Base-by-base conservation (phyloP, 2,329 filamentous ascomycete species). In the Stachybotrys elegans region DNA sequence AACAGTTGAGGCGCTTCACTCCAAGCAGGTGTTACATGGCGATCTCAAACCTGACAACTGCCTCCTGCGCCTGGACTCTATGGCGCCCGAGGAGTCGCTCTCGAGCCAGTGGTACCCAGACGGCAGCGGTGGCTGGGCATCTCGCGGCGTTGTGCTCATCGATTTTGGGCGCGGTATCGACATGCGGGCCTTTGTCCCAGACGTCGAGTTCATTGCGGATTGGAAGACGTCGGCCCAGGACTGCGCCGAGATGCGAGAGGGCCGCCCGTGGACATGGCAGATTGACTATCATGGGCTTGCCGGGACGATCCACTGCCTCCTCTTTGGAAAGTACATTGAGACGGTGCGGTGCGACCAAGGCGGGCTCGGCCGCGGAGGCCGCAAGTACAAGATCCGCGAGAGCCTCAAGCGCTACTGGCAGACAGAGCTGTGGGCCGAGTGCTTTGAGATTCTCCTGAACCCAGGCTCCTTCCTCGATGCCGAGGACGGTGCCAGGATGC, bases 1-100 rank as follows among this genome's bases (percentile, higher is more conserved):
- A 40, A 95, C 89, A 0, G 78, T 95, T 4, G 93, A 97, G 68
- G 84, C 85, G 0, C 75, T 98, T 19, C 93, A 98, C 65, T 62
- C 79, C 4, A 85, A 85, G 53, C 78, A 81, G 3, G 74, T 98
- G 45, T 72, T 97, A 37, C 93, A 98, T 60, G 93, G 93, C 31
- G 93, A 98, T 58, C 75, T 98, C 53, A 98, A 98, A 68, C 83
- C 87, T 2, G 93, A 98, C 67, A 98, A 98, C 61, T 92, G 94
- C 55, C 81, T 98, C 3, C 79, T 97, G 4, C 87, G 93, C 5
- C 81, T 97, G 17, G 85, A 90, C 43, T 9, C 59, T 67, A 11
- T 54, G 52, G 14, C 57, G 56, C 70, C 69, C 23, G 65, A 65
- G 2, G 57, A 67, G 21, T 53, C 64, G 5, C 81, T 86, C 66